These are phyloP conservation scores for Alternaria burnsii DNA, from an alignment of 2,329 filamentous ascomycete species.

Conservation along the genomic window DNA sequence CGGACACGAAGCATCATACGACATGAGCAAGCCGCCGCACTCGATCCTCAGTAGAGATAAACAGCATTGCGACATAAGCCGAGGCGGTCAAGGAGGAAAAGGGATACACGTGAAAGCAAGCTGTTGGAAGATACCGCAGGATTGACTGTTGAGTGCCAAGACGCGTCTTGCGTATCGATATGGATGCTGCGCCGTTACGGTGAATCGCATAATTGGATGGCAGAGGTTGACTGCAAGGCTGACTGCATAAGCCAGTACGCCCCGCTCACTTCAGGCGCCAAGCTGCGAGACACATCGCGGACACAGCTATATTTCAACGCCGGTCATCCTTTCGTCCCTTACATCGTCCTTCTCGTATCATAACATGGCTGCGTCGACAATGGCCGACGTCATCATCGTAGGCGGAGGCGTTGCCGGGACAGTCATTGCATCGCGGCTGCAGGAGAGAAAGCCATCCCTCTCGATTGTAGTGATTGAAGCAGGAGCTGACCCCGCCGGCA, in stretches of 20 bases:
- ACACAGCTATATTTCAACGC: not conserved
- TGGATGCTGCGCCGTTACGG: not conserved
- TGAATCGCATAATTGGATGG: not conserved
- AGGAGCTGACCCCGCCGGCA: constrained; percentile 33
- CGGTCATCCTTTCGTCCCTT: not conserved
- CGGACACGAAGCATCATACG: too few species aligned
- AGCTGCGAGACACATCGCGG: not conserved
- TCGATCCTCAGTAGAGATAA: too few species aligned
- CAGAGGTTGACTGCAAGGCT: not conserved
- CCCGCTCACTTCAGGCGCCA: not conserved
- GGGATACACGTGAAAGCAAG: too few species aligned
- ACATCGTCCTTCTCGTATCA: not conserved
- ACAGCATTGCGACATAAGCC: too few species aligned
- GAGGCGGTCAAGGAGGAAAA: too few species aligned
- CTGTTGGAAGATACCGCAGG: too few species aligned
- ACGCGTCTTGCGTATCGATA: not conserved
- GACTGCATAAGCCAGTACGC: not conserved
- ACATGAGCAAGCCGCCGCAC: too few species aligned
- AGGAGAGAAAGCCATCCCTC: constrained; percentile 22
- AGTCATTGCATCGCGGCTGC: constrained; percentile 43
- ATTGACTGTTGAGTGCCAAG: not conserved
- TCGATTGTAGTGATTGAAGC: constrained; percentile 46
- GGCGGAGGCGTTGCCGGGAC: constrained; percentile 24
- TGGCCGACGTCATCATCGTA: constrained; percentile 38
- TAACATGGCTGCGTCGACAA: not conserved